Base-by-base conservation (phyloP, 2,329 filamentous ascomycete species). In the Sclerotinia trifoliorum region DNA sequence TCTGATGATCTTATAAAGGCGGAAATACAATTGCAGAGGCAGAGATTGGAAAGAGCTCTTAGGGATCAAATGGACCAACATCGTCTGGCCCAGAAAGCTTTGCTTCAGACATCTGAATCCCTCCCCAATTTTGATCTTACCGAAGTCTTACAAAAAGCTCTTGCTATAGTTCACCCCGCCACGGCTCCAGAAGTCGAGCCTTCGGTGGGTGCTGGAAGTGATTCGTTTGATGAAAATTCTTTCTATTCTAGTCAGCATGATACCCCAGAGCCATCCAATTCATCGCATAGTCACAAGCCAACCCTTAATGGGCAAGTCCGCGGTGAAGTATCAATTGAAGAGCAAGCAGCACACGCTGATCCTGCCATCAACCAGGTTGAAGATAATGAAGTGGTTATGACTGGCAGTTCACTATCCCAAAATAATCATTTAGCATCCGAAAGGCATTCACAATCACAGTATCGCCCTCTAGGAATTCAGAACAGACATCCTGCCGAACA, bases 191-290 rank as follows among this genome's bases (percentile, higher is more conserved):
- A 84, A 73, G 82, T 83, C 83, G 85, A 86, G 81, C 83, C 83
- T 74, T 83, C 80, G 73, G 75, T 80, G 79, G 80, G 78, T 80
- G 87, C 88, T 78, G 84, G 86, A 77, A 91, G 85, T 84, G 92
- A 94, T 79, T 95, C 92, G 48, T 92, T 93, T 81, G 93, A 97
- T 80, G 90, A 96, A 78, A 93, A 96, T 77, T 95, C 93, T 52
- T 96, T 96, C 80, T 97, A 98, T 83, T 97, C 94, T 73, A 97
- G 94, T 80, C 92, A 90, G 81, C 90, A 94, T 82, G 91, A 94
- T 78, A 96, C 93, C 72, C 86, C 86, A 70, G 83, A 86, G 67
- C 84, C 83, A 42, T 81, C 80, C 62, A 80, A 81, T 69, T 81
- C 81, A 51, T 72, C 74, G 52, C 69, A 71, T 62, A 71, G 68